These are phyloP conservation scores for Trichoderma simmonsii DNA, from an alignment of 2,329 filamentous ascomycete genomes.

Conservation along the genomic window DNA sequence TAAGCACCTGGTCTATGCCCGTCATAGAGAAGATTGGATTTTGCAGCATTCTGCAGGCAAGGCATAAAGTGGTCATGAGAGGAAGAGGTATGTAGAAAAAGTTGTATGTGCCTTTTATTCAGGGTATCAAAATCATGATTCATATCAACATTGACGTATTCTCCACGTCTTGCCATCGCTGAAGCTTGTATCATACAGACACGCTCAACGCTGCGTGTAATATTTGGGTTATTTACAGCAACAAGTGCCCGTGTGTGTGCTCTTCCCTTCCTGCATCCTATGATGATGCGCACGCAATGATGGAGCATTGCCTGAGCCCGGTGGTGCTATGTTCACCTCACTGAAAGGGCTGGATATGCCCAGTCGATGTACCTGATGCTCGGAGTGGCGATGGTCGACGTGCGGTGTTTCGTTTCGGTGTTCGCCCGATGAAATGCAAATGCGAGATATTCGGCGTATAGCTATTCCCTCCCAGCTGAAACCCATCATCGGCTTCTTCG, in stretches of 20 bases:
- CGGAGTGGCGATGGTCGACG: not conserved
- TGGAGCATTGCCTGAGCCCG: not conserved
- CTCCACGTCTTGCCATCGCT: not conserved
- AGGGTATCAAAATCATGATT: not conserved
- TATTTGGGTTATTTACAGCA: not conserved
- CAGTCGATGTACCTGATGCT: not conserved
- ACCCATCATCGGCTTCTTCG: too few relatives aligned
- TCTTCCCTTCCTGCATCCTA: not conserved
- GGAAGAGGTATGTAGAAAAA: not conserved
- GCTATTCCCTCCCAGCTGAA: too few relatives aligned
- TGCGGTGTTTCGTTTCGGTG: not conserved
- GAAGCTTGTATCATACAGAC: not conserved
- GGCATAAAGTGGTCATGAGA: not conserved
- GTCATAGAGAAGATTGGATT: not conserved
- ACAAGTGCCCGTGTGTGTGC: not conserved
- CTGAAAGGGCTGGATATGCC: too few relatives aligned
- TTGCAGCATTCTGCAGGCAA: not conserved
- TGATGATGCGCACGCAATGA: not conserved
- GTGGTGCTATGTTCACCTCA: too few relatives aligned
- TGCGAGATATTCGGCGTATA: not conserved
- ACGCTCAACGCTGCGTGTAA: too few relatives aligned
- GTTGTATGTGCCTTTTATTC: not conserved
- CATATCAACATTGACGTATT: not conserved
- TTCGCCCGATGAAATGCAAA: not conserved
- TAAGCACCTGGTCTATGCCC: not conserved